Base-by-base conservation (phyloP, 1,284 basidiomycete genomes). In the Kalmanozyma brasiliensis region DNA sequence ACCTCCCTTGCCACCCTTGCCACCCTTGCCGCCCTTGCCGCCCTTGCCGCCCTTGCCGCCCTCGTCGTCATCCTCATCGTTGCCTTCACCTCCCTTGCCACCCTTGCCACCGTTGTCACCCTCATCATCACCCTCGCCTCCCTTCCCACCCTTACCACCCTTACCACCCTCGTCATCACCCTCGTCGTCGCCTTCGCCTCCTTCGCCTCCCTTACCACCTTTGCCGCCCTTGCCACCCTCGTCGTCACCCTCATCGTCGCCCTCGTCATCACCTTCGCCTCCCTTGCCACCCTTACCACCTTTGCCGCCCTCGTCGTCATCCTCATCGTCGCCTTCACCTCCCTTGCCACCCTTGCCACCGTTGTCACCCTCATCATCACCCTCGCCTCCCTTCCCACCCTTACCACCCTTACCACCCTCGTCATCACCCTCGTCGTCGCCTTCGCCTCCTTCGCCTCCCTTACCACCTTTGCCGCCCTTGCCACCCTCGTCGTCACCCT, bases 1-100 rank as follows among this genome's bases (percentile, higher is more conserved):
- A 2, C n/a, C 45, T 5, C 46, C 14, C 6, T 30, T 42, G 3
- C 36, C 43, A 20, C 49, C 49, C 55, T 58, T 49, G 22, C 41
- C 52, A 29, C 30, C 47, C 20, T 17, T 29, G 16, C 17, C 22
- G 14, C 24, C 24, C 33, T 35, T 23, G 7, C 29, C 44, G 5
- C n/a, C 40, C 4, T 51, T 14, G 22, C 17, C 30, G 1, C 38
- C 42, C 29, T 40, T 34, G 47, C 55, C 40, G 14, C 35, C 42
- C 9, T 45, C 29, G 22, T 42, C 46, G 13, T 33, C 41, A 32
- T 52, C 44, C 49, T 53, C 45, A 7, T 49, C 16, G 16, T 24
- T 24, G 8, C 34, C 49, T 9, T 38, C 19, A 16, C 35, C 29
- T 8, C 36, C 9, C 2, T 23, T n/a, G 19, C 37, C 37, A 26